Base-by-base conservation (phyloP, 2,329 filamentous ascomycete genomes). In the Trichoderma citrinoviride region DNA sequence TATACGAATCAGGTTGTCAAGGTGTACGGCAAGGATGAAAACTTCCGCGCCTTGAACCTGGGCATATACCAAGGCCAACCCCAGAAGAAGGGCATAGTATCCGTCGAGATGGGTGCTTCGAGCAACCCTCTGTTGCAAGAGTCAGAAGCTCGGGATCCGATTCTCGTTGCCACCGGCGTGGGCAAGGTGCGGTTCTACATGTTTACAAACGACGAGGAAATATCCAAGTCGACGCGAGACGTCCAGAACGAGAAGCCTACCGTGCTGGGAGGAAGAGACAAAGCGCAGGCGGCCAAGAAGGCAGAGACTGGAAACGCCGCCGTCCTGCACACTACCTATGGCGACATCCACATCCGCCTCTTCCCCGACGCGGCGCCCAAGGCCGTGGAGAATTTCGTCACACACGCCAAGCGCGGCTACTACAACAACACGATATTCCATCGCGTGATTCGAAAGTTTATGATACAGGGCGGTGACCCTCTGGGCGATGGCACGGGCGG, bases 371-470 rank as follows among this genome's bases (percentile, higher is more conserved):
- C 92, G 2, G 94, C 95, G 10, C 95, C 96, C 37, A 96, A 94
- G 75, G 88, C 96, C 0, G 94, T 99, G 3, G 95, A 99, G 78
- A 99, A 99, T 77, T 99, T 99, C 75, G 91, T 96, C 63, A 96
- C 92, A 0, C 95, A 98, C 73, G 87, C 92, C 3, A 90, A 89
- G 72, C 90, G 88, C 65, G 92, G 92, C 1, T 99, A 99, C 77
- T 99, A 99, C 81, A 98, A 99, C 80, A 92, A 92, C 77, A 93
- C 94, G 40, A 94, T 97, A 71, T 99, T 99, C 83, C 95, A 99
- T 77, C 90, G 95, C 40, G 90, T 99, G 7, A 99, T 99, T 71
- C 88, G 91, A 67, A 97, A 97, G 74, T 99, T 99, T 80, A 99
- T 99, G 96, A 97, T 99, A 47, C 95, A 99, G 77, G 93, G 94